Base-by-base conservation (phyloP, 2,329 filamentous ascomycete genomes). In the Alternaria solani region DNA sequence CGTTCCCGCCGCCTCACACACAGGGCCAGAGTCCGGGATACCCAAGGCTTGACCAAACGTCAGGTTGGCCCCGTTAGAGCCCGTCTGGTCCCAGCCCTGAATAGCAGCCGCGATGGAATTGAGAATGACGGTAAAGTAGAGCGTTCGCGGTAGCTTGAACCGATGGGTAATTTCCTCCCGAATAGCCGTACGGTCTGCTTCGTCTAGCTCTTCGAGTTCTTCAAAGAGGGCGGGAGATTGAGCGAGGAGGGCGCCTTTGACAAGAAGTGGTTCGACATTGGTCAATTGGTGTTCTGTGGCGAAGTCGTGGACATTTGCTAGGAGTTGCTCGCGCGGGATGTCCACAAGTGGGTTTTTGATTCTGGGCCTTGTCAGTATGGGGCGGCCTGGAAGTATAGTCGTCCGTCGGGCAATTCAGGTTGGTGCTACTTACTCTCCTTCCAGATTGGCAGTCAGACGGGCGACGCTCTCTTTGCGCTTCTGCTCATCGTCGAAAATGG, bases 51-150 rank as follows among this genome's bases (percentile, higher is more conserved):
- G 60, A 0, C 87, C 87, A 65, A 89, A 89, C 55, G 84, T 84
- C 63, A 89, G 79, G 63, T 87, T 89, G 38, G 88, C 87, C 38
- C 76, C 77, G 53, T 75, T 73, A n/a, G 70, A 72, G 5, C 68
- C 71, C 6, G 87, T 89, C 74, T 89, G 87, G 67, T 90, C 88
- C 88, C 88, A 90, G 20, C 88, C 87, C 34, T 81, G 78, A 28
- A 91, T 88, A n/a, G 88, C 88, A 6, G 89, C 89, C 41, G 87
- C 88, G 55, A 91, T 86, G 11, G 89, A 91, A 73, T 88, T 90
- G 36, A 87, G 86, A 7, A 87, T 79, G 63, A 92, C 88, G 53
- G 89, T 91, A 55, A 89, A 80, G 75, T 88, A 89, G 2, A 92
- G 81, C 18, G 83, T 83, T 64, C 70, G 81, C 0, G 89, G 88